These are phyloP conservation scores for Auricularia sp. DNA, from an alignment of 768 basidiomycete genomes.

Conservation along the genomic window DNA sequence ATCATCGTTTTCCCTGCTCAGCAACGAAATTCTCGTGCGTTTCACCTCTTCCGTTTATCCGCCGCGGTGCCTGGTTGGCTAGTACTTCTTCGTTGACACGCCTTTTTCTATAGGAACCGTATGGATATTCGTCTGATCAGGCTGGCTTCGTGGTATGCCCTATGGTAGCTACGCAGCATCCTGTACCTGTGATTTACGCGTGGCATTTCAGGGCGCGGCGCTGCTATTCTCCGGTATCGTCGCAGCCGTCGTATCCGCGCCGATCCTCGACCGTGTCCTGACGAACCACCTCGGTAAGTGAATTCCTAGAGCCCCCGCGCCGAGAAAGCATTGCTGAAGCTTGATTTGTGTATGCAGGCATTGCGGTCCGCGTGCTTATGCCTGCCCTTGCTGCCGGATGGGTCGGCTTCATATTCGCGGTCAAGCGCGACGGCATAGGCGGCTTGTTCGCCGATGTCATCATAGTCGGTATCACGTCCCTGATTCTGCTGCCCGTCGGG, in stretches of 20 bases:
- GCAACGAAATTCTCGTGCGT: slow-evolving; percentile 57
- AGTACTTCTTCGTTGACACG: background rate
- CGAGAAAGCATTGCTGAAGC: slow-evolving; percentile 30
- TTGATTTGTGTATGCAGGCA: slow-evolving; percentile 25
- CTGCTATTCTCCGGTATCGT: slow-evolving; percentile 64
- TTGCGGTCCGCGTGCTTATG: background rate
- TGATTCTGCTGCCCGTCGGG: slow-evolving; percentile 65
- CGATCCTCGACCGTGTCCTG: slow-evolving; percentile 74
- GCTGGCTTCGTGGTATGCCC: slow-evolving; percentile 45
- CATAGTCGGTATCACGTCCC: slow-evolving; percentile 52
- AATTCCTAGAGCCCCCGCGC: slow-evolving; percentile 50
- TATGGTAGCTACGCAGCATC: background rate
- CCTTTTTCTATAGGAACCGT: slow-evolving; percentile 41
- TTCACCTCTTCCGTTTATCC: background rate
- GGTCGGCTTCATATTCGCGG: slow-evolving; percentile 30
- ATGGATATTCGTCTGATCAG: slow-evolving; percentile 57
- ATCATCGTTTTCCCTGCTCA: slow-evolving; percentile 49
- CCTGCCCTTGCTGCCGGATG: slow-evolving; percentile 74
- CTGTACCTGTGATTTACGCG: too few species aligned
- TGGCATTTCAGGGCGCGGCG: slow-evolving; percentile 23
- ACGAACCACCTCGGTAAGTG: slow-evolving; percentile 51
- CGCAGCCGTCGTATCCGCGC: slow-evolving; percentile 56
- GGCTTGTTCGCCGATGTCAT: slow-evolving; percentile 59
- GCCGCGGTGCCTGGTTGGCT: too few species aligned
- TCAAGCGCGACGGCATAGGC: slow-evolving; percentile 48